These are phyloP conservation scores for Auxenochlorella pyrenoidosa DNA, from an alignment of 139 green algal genomes.

Conservation along the genomic window DNA sequence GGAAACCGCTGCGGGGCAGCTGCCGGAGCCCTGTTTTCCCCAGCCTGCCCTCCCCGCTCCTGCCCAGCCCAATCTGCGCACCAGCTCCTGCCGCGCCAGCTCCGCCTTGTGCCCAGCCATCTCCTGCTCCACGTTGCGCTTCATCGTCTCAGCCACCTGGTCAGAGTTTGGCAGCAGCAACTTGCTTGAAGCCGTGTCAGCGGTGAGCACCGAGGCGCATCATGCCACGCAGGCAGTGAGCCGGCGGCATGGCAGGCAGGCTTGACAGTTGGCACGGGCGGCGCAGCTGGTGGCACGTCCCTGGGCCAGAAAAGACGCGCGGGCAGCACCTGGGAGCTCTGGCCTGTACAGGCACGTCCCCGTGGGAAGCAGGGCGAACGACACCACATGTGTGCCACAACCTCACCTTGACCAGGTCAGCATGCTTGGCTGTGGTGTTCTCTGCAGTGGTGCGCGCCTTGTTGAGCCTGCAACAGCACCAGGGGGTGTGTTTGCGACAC, in stretches of 20 bases:
- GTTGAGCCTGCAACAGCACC: constrained; percentile 69
- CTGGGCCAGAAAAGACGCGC: too few relatives aligned
- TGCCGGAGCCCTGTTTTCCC: background rate
- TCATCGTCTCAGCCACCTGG: constrained; percentile 83
- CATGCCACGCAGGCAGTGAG: too few relatives aligned
- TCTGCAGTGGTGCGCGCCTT: constrained; percentile 87
- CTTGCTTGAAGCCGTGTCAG: too few relatives aligned
- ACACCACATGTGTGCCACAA: background rate
- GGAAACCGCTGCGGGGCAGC: too few relatives aligned
- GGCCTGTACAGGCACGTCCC: too few relatives aligned
- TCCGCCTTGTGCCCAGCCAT: constrained; percentile 83
- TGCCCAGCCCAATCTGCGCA: constrained; percentile 43
- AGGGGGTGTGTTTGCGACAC: background rate
- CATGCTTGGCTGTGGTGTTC: constrained; percentile 76
- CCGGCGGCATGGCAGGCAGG: too few relatives aligned
- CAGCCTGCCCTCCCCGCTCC: background rate
- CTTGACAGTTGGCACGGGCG: too few relatives aligned
- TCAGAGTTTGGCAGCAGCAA: background rate
- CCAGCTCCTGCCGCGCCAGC: constrained; percentile 74
- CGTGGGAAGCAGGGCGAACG: too few relatives aligned
- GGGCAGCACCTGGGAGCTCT: too few relatives aligned
- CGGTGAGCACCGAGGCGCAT: too few relatives aligned
- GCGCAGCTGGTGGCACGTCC: too few relatives aligned
- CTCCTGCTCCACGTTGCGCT: constrained; percentile 92
- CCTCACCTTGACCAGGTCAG: constrained; percentile 80